Percentiles rank a stretch among this genome's conserved stretches.
Conservation (phyloP, 2,329 filamentous ascomycete genomes). For the Alternaria sp. region DNA sequence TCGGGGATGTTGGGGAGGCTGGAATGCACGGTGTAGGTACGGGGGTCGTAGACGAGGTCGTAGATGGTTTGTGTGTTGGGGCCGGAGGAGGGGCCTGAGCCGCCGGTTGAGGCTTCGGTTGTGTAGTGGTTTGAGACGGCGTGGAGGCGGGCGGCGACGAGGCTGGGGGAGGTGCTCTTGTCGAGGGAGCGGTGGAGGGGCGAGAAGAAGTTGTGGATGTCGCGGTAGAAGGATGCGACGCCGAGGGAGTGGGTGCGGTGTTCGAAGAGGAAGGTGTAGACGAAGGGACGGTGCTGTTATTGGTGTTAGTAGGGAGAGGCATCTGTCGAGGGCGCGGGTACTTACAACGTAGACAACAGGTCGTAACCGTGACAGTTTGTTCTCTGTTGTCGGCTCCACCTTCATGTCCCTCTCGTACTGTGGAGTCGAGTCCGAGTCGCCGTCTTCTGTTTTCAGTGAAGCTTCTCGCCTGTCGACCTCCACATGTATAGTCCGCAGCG, state of each 20-base stretch:
- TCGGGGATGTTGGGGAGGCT: slow-evolving; percentile 70
- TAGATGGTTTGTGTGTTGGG: slow-evolving; percentile 57
- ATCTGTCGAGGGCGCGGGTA: too few relatives aligned
- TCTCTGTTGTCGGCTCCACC: slow-evolving; percentile 1
- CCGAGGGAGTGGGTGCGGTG: slow-evolving; percentile 63
- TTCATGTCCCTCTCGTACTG: slow-evolving; percentile 28
- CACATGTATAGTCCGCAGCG: slow-evolving; percentile 71
- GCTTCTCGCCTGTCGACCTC: slow-evolving; percentile 60
- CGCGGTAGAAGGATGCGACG: slow-evolving; percentile 54
- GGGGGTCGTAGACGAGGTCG: slow-evolving; percentile 67
- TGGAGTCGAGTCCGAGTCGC: slow-evolving; percentile 29
- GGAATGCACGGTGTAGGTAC: slow-evolving; percentile 63
- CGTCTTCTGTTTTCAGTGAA: slow-evolving; percentile 14
- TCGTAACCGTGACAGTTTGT: slow-evolving; percentile 56
- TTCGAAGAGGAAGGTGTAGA: slow-evolving; percentile 77
- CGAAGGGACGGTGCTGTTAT: slow-evolving; percentile 68
- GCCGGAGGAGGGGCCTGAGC: slow-evolving; percentile 36
- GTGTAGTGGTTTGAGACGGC: slow-evolving; percentile 46
- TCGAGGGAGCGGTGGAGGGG: slow-evolving; percentile 56
- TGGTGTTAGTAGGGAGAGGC: background rate
- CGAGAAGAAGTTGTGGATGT: slow-evolving; percentile 60
- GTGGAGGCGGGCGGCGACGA: slow-evolving; percentile 52
- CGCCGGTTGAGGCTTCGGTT: slow-evolving; percentile 42
- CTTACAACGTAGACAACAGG: slow-evolving; percentile 73
- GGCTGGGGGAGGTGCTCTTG: slow-evolving; percentile 50